Evolutionary conservation across 1,284 basidiomycete species (phyloP), one percentile per base, ranked within the genome.

Genomic region (Irpex lacteus): DNA sequence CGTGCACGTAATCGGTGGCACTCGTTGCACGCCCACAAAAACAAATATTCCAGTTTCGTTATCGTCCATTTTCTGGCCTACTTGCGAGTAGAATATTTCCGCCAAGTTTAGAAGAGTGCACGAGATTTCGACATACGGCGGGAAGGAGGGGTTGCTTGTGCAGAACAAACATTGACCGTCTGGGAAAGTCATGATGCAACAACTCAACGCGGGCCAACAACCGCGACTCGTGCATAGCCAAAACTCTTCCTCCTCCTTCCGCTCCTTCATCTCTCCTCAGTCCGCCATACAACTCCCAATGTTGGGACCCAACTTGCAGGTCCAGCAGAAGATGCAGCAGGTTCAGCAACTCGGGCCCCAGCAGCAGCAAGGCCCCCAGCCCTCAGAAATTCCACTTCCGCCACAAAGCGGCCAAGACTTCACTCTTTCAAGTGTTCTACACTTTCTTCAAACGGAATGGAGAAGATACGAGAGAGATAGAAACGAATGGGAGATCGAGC

Each of bases 401-500:
- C 91, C 88, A 34, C 88, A 89, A 76, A 92, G 89, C 73, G 90
- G 90, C 68, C 89, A 93, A 74, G 93, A 95, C 78, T 94, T 93
- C 78, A 97, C 93, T 53, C 89, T 99, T 64, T 96, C 96, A 7
- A 94, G 90, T 73, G 95, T 98, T 64, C 84, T 99, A 65, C 97
- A 99, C 80, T 98, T 96, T 77, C 85, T 99, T 58, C 98, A 99
- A 80, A 95, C 94, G 60, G 98, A 99, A 83, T 98, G 96, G 95
- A 85, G 98, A 67, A 85, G 95, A 66, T 96, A 95, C 75, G 96
- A 98, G 76, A 90, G 95, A 75, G 96, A 99, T 80, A 87, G 97
- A 72, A 99, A 99, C 76, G 96, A 98, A 78, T 99, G 96, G 97
- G 97, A 98, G 83, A 99, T 99, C 72, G 97, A 99, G 80, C 84